phyloP scores from a whole-genome alignment of 345 rosid species.

The Euphorbia pulcherrima region DNA sequence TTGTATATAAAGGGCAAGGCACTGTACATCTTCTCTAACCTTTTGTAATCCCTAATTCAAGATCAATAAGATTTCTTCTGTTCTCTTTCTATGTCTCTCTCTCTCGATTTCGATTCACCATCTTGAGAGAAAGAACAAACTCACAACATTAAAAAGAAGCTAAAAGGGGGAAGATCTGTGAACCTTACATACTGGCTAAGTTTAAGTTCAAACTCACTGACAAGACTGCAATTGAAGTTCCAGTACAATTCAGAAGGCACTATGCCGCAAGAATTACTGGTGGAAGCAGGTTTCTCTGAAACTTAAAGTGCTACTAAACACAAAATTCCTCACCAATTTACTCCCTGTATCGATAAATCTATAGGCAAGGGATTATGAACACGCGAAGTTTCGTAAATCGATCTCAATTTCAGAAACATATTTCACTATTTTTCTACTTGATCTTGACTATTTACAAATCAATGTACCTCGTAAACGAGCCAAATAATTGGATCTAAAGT shows the following conservation, averaged over 20 bases:
- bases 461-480: neutral
- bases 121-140: neutral
- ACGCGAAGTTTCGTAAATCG: constrained; percentile 11
- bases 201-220: constrained; percentile 2
- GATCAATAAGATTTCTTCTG: no score
- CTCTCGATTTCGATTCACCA: no score
- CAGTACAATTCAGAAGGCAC: neutral
- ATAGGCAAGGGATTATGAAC: neutral
- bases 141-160: neutral
- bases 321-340: constrained; percentile 19
- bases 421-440: neutral
- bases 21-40: no score
- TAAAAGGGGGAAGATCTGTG: neutral
- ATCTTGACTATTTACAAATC: neutral
- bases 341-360: neutral
- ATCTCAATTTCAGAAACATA: constrained; percentile 4
- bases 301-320: constrained; percentile 12
- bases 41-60: no score
- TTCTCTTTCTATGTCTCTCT: no score
- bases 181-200: neutral
- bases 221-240: neutral
- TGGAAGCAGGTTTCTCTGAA: constrained; percentile 3
- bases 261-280: neutral
- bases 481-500: neutral
- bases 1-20: no score